Percentiles rank a stretch among this genome's conserved stretches.
phyloP scores from a whole-genome alignment of 495 filamentous ascomycete genomes.

The Penicillium alfredii region DNA sequence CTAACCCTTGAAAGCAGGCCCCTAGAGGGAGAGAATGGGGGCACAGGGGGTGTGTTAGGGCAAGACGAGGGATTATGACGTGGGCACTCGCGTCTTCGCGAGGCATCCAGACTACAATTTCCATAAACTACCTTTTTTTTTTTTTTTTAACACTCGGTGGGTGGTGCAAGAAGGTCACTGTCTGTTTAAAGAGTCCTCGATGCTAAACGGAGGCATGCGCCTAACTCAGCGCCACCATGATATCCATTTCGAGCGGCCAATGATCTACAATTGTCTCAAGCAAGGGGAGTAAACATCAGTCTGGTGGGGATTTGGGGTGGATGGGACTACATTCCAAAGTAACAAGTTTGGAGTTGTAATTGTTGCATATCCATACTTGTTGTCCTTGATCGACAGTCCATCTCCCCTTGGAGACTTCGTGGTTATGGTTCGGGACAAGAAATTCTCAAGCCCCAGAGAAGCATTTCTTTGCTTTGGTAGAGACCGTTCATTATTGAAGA shows the following conservation, averaged over 20 bases:
- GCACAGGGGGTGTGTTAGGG: not conserved
- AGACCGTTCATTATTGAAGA: too few relatives aligned
- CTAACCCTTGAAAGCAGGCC: conserved; percentile 6
- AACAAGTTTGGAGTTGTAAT: not conserved
- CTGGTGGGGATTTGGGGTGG: too few relatives aligned
- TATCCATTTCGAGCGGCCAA: not conserved
- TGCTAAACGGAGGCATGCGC: not conserved
- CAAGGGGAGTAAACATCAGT: conserved; percentile 9
- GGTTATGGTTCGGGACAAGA: not conserved
- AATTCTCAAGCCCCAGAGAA: not conserved
- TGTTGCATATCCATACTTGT: not conserved
- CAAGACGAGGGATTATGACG: conserved; percentile 1
- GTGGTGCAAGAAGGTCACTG: not conserved
- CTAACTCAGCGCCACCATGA: not conserved
- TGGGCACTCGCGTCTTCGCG: not conserved
- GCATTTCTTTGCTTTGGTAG: too few relatives aligned
- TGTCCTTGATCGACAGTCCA: not conserved
- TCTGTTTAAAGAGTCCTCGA: too few relatives aligned
- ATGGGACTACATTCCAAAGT: conserved; percentile 4
- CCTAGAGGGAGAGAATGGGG: conserved; percentile 8
- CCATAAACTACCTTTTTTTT: not conserved
- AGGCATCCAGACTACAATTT: conserved; percentile 1
- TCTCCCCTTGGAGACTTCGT: not conserved
- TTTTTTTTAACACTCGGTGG: not conserved
- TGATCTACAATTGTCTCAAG: not conserved